Conservation (phyloP, 1,139 yeast genomes). For the Yamadazyma mexicana region DNA sequence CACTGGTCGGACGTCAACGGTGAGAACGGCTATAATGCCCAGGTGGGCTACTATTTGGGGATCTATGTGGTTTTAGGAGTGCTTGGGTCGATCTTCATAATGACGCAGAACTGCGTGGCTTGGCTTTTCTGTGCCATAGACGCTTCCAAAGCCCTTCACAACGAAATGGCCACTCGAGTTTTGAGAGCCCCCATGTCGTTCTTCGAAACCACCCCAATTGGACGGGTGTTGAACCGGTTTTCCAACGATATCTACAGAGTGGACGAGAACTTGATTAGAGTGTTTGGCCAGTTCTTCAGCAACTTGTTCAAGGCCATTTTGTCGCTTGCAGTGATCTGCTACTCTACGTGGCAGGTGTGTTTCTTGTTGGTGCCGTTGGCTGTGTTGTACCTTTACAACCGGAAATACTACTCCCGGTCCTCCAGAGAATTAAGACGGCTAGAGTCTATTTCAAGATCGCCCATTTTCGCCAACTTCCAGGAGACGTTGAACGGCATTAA, state of each 20-base stretch:
- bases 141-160: constrained; percentile 78
- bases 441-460: constrained; percentile 30
- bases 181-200: constrained; percentile 95
- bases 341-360: constrained; percentile 27
- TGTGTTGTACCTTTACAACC: constrained; percentile 26
- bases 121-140: constrained; percentile 85
- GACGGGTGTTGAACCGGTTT: constrained; percentile 89
- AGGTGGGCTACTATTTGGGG: constrained; percentile 67
- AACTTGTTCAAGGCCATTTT: constrained; percentile 24
- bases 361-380: constrained; percentile 22
- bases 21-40: constrained; percentile 65
- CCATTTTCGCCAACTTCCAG: constrained; percentile 36
- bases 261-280: constrained; percentile 84
- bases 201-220: constrained; percentile 96
- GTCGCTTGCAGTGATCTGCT: constrained; percentile 27
- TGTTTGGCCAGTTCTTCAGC: constrained; percentile 44
- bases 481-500: constrained; percentile 39
- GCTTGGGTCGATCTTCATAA: constrained; percentile 55
- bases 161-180: constrained; percentile 75
- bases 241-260: constrained; percentile 92
- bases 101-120: constrained; percentile 67
- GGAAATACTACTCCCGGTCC: constrained; percentile 33
- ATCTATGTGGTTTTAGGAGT: constrained; percentile 77
- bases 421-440: constrained; percentile 38
- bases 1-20: constrained; percentile 96